Percentiles rank a stretch among this genome's conserved stretches.
These are phyloP conservation scores for Adansonia digitata DNA, from an alignment of 345 rosid species.

Conservation along the genomic window DNA sequence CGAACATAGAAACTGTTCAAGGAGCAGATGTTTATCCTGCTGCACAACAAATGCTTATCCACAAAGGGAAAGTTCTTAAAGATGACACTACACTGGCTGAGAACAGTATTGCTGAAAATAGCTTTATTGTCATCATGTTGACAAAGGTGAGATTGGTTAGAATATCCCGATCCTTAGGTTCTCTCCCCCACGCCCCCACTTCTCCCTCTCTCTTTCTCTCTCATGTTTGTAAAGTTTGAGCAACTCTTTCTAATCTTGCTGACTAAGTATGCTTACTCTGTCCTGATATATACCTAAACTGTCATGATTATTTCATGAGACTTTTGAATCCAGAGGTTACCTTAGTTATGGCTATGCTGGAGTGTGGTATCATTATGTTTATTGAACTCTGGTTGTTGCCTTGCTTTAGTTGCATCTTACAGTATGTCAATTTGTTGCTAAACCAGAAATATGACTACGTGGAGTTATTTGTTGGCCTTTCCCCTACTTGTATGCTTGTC, in stretches of 20 bases:
- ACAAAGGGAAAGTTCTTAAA: constrained; percentile 80
- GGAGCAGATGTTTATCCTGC: constrained; percentile 71
- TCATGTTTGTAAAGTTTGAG: not conserved
- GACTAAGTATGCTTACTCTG: not conserved
- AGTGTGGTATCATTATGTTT: not conserved
- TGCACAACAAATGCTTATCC: constrained; percentile 67
- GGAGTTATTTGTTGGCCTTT: not conserved
- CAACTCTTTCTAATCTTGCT: not conserved
- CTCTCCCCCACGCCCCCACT: not conserved
- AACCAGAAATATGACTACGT: not conserved
- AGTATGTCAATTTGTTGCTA: not conserved
- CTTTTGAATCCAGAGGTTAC: not conserved
- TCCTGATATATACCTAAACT: not conserved
- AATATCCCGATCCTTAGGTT: not conserved
- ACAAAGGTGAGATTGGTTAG: constrained; percentile 44
- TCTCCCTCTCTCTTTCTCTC: not conserved
- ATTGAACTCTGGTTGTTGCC: not conserved
- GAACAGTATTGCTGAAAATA: constrained; percentile 65
- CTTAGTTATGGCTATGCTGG: not conserved
- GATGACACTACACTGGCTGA: constrained; percentile 72
- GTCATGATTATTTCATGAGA: not conserved
- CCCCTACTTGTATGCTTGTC: not conserved
- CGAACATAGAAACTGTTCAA: constrained; percentile 59
- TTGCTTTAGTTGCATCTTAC: not conserved
- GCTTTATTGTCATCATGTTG: constrained; percentile 79